Base-by-base conservation (phyloP, 768 basidiomycete species). In the Collybia sp. region DNA sequence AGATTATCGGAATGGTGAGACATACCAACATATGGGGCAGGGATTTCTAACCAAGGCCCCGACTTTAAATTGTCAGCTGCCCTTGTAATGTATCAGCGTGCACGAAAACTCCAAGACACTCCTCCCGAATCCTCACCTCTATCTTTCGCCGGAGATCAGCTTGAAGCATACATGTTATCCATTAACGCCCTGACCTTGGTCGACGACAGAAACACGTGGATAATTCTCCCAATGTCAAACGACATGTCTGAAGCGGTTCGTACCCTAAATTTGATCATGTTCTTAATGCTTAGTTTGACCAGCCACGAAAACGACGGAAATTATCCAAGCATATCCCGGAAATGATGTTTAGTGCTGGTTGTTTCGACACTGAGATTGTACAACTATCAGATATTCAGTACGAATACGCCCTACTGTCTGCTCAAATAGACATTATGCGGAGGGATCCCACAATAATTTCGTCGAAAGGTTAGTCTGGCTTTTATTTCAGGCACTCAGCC, bases 41-140 rank as follows among this genome's bases (percentile, higher is more conserved):
- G 36, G 12, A 35, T 52, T 49, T 42, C 33, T 43, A 33, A 42
- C 46, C 50, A 41, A 53, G 30, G 20, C 45, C 39, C 49, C 47
- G 25, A 25, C 25, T 25, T 8, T 25, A 25, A 25, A 25, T 25
- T 25, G 54, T 55, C 58, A 97, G 95, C 94, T 45, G 89, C 90
- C 12, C 75, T 86, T 43, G 83, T 83, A 9, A 96, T 98, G 94
- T 97, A 94, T 63, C 88, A 90, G 55, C 84, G 92, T 44, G 92
- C 88, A 16, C 73, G 84, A 52, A 88, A 92, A 58, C 67, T 98
- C 8, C 81, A 78, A 42, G 78, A 77, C 30, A 58, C 87, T 15
- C 73, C 71, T 43, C 57, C 54, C 19, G 72, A 73, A 56, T 51
- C 65, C 19, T 53, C 61, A 10, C 58, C 68, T 9, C 70, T 75